phyloP scores from a whole-genome alignment of 306 rosid genomes.

The Crataegus laevigata region DNA sequence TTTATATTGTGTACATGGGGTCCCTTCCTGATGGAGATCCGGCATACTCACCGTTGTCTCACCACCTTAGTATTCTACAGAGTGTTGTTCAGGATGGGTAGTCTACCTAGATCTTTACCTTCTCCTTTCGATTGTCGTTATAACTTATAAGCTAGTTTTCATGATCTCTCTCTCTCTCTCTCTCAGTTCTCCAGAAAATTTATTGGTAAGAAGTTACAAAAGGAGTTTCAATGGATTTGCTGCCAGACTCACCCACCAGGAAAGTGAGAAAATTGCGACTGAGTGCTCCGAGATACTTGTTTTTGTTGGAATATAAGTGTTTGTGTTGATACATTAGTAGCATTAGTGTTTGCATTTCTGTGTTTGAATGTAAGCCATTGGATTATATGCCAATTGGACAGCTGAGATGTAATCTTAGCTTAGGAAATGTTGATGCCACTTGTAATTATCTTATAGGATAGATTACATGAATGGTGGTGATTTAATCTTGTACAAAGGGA shows the following conservation, averaged over 20 bases:
- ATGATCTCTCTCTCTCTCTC: neutral
- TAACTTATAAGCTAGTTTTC: neutral
- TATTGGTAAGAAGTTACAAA: neutral
- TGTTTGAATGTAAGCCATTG: too few species aligned
- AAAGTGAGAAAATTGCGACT: neutral
- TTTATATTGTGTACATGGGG: slow-evolving; percentile 14
- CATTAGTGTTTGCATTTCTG: too few species aligned
- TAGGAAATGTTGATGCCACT: too few species aligned
- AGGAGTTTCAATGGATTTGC: neutral
- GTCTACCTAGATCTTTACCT: neutral
- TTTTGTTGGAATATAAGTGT: too few species aligned
- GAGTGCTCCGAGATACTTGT: neutral
- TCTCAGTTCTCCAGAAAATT: neutral
- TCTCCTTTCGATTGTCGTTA: neutral
- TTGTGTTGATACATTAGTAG: too few species aligned
- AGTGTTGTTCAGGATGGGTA: neutral
- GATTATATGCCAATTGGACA: too few species aligned
- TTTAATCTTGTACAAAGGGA: too few species aligned
- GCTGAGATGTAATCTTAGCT: too few species aligned
- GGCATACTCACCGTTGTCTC: neutral
- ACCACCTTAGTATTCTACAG: slow-evolving; percentile 5
- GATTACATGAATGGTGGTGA: too few species aligned
- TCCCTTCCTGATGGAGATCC: neutral
- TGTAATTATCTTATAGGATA: too few species aligned
- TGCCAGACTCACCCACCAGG: neutral